Evolutionary conservation across 345 rosid genomes (phyloP), one percentile per base, ranked within the genome.

Genomic region (Chamaenerion angustifolium): DNA sequence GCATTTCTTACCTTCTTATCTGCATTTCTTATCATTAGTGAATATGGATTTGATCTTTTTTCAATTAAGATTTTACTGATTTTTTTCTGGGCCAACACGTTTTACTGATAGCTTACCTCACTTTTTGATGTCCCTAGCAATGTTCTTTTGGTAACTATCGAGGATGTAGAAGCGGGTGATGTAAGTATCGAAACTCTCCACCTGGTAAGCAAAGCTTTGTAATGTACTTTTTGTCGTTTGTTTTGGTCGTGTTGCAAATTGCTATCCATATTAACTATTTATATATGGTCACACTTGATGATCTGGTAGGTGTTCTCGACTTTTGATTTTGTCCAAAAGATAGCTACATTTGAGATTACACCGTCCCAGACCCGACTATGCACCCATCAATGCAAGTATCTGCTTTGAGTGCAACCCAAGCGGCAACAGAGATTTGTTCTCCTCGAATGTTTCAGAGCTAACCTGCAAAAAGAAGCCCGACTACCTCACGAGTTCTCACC

Each of bases 271-370:
- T 56, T 63, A 66, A 56, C 25, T 54, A 47, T 43, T 41, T 4
- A 31, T 31, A 31, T 2, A 31, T 45, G 18, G 48, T 49, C 42
- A 40, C 41, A 43, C 56, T 56, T 56, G 15, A 63, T 55, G 46
- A 42, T 59, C 46, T 79, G 70, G 45, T 79, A 84, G 96, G 98
- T 92, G 12, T 92, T 92, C 74, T 87, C 98, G 63, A 95, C 96
- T 54, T 92, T 87, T 78, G 98, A 96, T 16, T 92, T 78, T 57
- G 98, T 92, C 31, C 95, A 92, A 79, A 87, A 87, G 69, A 87
- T 92, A 60, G 96, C 96, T 14, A 92, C 96, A 37, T 92, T 92
- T 59, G 96, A 92, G 98, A 90, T 66, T 90, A 81, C 53, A 90
- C 96, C 11, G 67, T 83, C 16, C 88, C 85, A 14, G 81, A 76